A percentile compares a stretch with the other conserved stretches of the same genome.
Evolutionary conservation across 768 basidiomycete genomes (phyloP).

Genomic region (Albatrellus ellisii): DNA sequence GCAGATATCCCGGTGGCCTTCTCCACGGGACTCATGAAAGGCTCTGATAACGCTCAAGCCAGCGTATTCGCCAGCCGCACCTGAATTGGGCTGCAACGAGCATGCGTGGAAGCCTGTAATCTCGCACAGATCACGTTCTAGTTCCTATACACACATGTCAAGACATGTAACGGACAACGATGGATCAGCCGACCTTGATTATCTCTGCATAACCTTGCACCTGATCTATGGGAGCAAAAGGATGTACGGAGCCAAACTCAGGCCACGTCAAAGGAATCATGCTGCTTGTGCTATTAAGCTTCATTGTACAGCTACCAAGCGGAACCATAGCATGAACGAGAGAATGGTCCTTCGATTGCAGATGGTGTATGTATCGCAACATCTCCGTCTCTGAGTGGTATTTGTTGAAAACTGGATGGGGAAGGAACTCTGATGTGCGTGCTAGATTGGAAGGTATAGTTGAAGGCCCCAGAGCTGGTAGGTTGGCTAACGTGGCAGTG

Average conservation of each 20-base stretch:
- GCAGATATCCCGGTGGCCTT: constrained; percentile 80
- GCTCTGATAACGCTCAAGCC: constrained; percentile 92
- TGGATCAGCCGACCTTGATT: constrained; percentile 42
- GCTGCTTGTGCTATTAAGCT: constrained; percentile 94
- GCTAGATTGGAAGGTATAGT: constrained; percentile 43
- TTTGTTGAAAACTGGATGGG: constrained; percentile 88
- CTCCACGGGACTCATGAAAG: constrained; percentile 82
- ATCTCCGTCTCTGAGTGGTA: constrained; percentile 99
- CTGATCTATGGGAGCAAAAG: constrained; percentile 85
- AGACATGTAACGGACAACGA: neutral
- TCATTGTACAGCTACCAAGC: constrained; percentile 94
- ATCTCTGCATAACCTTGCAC: constrained; percentile 76
- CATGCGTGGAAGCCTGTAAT: constrained; percentile 96
- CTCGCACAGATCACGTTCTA: constrained; percentile 81
- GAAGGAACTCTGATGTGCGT: constrained; percentile 60
- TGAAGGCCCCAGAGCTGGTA: constrained; percentile 24
- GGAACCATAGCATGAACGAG: constrained; percentile 96
- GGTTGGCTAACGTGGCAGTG: constrained; percentile 30
- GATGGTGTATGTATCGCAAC: constrained; percentile 90
- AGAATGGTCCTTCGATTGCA: constrained; percentile 89
- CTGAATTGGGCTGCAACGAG: constrained; percentile 97
- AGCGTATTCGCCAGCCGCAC: constrained; percentile 94
- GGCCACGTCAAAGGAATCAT: constrained; percentile 97
- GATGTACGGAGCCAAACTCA: constrained; percentile 83
- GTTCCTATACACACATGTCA: constrained; percentile 41